Evolutionary conservation across 2,329 filamentous ascomycete species (phyloP).

Genomic region (Arthrinium phaeospermum): DNA sequence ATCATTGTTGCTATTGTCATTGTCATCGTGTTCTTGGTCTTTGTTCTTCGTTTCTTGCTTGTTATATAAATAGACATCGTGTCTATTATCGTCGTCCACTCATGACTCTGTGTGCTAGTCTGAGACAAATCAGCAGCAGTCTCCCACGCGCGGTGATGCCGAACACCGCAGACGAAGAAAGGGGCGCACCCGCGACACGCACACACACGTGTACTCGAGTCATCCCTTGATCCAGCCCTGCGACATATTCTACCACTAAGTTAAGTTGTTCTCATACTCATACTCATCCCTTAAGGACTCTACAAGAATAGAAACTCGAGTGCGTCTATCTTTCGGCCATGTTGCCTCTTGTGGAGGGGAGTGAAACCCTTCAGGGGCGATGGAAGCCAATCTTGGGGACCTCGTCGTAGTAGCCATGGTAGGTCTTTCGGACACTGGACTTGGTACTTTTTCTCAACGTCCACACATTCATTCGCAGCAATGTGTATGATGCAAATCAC

Average conservation of each 20-base stretch:
- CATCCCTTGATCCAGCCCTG: not conserved
- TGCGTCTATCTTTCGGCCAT: not conserved
- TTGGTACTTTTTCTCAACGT: no score
- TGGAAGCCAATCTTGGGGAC: not conserved
- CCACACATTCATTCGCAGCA: no score
- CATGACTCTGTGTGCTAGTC: not conserved
- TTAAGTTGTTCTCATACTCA: no score
- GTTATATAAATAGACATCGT: not conserved
- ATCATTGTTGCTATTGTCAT: not conserved
- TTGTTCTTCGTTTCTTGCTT: no score
- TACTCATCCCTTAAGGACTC: not conserved
- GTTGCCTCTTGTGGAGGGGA: not conserved
- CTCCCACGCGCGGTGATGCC: not conserved
- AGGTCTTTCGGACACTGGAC: not conserved
- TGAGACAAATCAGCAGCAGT: not conserved
- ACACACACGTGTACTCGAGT: not conserved
- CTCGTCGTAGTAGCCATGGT: not conserved
- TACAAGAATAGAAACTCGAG: not conserved
- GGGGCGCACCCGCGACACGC: not conserved
- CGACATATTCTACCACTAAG: not conserved
- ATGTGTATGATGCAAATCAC: no score
- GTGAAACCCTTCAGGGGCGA: not conserved
- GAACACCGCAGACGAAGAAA: constrained; percentile 2
- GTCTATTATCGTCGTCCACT: not conserved
- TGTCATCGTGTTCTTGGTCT: no score